Base-by-base conservation (phyloP, 495 filamentous ascomycete genomes). In the Bombardia bombarda region DNA sequence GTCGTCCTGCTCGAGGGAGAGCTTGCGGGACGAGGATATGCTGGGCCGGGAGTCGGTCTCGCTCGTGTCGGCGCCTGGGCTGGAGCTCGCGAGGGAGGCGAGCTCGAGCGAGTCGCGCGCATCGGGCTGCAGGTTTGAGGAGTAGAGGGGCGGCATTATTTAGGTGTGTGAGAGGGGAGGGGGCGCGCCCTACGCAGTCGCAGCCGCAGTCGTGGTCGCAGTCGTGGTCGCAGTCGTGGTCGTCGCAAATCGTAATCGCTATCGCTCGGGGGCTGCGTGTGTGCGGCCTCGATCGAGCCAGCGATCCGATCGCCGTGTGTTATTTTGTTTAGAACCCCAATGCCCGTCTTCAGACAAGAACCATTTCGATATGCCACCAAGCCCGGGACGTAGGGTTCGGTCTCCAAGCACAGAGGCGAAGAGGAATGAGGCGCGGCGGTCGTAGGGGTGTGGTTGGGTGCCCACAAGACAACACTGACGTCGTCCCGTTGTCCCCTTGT, bases 91-190 rank as follows among this genome's bases (percentile, higher is more conserved):
- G 42, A 98, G 80, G 21, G 89, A 95, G 39, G 88, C 92, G 35
- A 98, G 84, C 67, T 98, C 92, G 49, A 98, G 81, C 41, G 92
- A 98, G 72, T 97, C 92, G 55, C 92, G 85, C 35, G 79, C 73
- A 38, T 55, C 51, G 18, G 60, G 53, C 30, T 63, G 61, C 20
- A 67, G 69, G 47, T 65, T 71, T 48, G 67, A 61, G 39, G 62
- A 65, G 55, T 74, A 74, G 33, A 64, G 60, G 14, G 61, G 56
- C 39, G 67, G 63, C 68, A 70, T 72, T 22, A 61, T 32, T n/a
- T n/a, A n/a, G n/a, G n/a, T n/a, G n/a, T n/a, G n/a, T n/a, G n/a
- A n/a, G n/a, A n/a, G n/a, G n/a, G n/a, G n/a, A n/a, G n/a, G n/a
- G n/a, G n/a, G n/a, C n/a, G n/a, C n/a, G n/a, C n/a, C n/a, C n/a